Conservation (phyloP, 2,329 filamentous ascomycete species). For the Raffaelea albimanens region DNA sequence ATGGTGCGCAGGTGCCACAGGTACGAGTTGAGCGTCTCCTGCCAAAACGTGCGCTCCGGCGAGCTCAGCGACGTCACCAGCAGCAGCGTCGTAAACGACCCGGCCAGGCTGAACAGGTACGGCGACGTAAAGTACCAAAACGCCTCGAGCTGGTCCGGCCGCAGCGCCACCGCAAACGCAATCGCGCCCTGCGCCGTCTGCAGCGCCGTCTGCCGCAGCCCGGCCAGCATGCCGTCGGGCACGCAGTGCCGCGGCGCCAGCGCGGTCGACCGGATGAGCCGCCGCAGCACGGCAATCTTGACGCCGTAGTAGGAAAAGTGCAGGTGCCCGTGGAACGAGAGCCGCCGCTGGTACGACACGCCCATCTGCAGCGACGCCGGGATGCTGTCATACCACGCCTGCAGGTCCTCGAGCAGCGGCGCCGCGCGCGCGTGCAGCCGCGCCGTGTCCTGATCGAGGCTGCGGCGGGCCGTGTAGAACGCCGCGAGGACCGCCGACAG, state of each 20-base stretch:
- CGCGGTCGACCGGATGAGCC: conserved; percentile 27
- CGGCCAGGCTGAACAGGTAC: conserved; percentile 28
- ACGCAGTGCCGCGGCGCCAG: conserved; percentile 20
- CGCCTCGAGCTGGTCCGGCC: conserved; percentile 13
- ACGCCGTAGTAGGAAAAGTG: conserved; percentile 38
- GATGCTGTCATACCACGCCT: conserved; percentile 34
- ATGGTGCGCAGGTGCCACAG: conserved; percentile 24
- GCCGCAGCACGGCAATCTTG: conserved; percentile 34
- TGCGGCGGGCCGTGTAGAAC: conserved; percentile 28
- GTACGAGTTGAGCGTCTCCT: conserved; percentile 24
- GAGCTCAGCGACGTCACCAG: conserved; percentile 23
- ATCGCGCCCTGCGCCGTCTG: conserved; percentile 19
- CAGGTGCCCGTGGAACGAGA: conserved; percentile 31
- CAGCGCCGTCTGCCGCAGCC: conserved; percentile 21
- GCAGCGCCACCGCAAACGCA: neutral
- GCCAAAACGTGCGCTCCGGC: conserved; percentile 22
- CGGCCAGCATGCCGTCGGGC: conserved; percentile 19
- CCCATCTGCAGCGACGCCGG: conserved; percentile 35
- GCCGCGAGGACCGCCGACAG: conserved; percentile 34
- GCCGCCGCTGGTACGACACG: conserved; percentile 27
- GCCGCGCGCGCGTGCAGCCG: conserved; percentile 35
- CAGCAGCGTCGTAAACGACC: conserved; percentile 28
- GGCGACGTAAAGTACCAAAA: conserved; percentile 23
- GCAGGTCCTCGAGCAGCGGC: conserved; percentile 36
- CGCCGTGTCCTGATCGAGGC: conserved; percentile 20